Evolutionary conservation across 345 rosid genomes (phyloP).

Genomic region (Geranium brycei): DNA sequence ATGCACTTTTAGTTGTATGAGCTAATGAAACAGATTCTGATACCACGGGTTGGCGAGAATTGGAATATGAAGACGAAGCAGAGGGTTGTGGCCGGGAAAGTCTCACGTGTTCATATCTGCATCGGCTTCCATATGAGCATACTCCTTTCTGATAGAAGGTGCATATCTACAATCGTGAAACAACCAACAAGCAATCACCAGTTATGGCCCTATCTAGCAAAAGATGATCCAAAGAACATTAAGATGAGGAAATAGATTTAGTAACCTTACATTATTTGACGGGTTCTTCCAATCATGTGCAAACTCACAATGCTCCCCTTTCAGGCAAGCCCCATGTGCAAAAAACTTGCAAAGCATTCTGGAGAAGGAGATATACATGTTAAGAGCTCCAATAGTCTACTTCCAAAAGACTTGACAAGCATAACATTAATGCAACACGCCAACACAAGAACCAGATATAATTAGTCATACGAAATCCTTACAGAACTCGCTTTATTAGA

Average conservation of each 20-base stretch:
- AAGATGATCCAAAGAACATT: not conserved
- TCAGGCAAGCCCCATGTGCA: conserved; percentile 83
- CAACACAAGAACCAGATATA: not conserved
- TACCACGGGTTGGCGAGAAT: conserved; percentile 18
- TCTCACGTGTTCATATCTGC: conserved; percentile 72
- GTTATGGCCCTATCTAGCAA: not conserved
- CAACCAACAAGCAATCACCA: conserved; percentile 4
- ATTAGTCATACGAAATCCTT: not conserved
- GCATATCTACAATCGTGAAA: conserved; percentile 46
- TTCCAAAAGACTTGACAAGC: not conserved
- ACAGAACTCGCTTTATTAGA: not conserved
- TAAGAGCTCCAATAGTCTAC: not conserved
- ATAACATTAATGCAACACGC: not conserved
- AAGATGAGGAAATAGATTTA: not conserved
- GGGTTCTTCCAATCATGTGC: conserved; percentile 73
- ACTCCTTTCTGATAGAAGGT: conserved; percentile 82
- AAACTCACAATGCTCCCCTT: conserved; percentile 87
- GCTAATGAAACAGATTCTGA: conserved; percentile 18
- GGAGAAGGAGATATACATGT: not conserved
- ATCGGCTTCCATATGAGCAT: conserved; percentile 70
- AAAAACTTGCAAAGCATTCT: conserved; percentile 78
- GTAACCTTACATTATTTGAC: conserved; percentile 39
- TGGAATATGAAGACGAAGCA: conserved; percentile 44
- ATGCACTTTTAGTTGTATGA: conserved; percentile 16
- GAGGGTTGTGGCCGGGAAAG: conserved; percentile 28